Evolutionary conservation across 768 basidiomycete species (phyloP), one percentile per base, ranked within the genome.

Genomic region (Mycena sanguinolenta): DNA sequence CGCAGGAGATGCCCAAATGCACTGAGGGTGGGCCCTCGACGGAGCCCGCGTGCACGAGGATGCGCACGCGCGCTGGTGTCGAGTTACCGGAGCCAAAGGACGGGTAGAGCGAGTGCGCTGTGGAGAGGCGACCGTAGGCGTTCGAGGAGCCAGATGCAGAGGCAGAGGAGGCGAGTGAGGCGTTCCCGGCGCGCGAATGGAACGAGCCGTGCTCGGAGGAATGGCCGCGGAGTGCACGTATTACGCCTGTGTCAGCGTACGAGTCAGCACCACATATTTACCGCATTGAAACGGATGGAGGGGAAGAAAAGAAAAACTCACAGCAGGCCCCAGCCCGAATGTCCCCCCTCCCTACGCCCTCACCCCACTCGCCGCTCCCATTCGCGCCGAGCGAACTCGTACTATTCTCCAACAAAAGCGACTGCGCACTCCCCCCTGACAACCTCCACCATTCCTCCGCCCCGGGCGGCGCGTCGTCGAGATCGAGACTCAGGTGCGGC

Each of bases 401-500:
- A 32, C 67, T n/a, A n/a, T n/a, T 65, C 49, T 50, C 63, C 21
- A 70, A 32, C 55, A 34, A 5, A 4, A 36, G 21, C 57, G 66
- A 65, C 23, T 50, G 49, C 49, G 52, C 27, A 58, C 65, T 65
- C 67, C 61, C 63, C 1, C 58, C 72, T 14, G 70, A 50, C 52
- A 69, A 19, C 19, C 69, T 65, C 72, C 72, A 73, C 32, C 58
- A 42, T 12, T 65, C 72, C 39, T 70, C 61, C n/a, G 72, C 72
- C 27, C 72, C 72, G 1, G 72, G 72, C 60, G 72, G 72, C 60
- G 72, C 72, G 36, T 73, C 72, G 30, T 70, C 69, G 27, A 73
- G 42, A 53, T 73, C 64, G 0, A 73, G 32, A 10, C 32, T 34
- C 32, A 34, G 10, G 10, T 34, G 32, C 32, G 32, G 32, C 32